Evolutionary conservation across 768 basidiomycete species (phyloP).

Genomic region (Leccinum arenicola): DNA sequence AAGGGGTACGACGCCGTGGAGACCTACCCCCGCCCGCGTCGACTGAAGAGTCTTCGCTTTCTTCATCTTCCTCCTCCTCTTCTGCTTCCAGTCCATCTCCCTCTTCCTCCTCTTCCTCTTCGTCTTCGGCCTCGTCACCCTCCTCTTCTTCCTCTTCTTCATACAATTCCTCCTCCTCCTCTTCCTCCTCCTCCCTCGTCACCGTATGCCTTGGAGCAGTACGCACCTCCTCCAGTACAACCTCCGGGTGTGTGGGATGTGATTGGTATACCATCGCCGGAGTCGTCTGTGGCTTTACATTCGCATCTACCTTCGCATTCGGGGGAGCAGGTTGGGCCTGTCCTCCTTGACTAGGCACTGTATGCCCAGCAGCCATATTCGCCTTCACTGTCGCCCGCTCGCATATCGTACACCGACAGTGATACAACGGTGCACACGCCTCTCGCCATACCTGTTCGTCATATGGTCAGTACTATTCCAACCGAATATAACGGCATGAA

Average conservation of each 20-base stretch:
- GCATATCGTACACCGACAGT: constrained; percentile 72
- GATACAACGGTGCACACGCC: constrained; percentile 67
- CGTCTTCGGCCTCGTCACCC: constrained; percentile 27
- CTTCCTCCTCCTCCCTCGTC: constrained; percentile 31
- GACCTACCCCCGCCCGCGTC: not conserved
- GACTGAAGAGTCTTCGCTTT: constrained; percentile 23
- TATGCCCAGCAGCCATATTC: constrained; percentile 41
- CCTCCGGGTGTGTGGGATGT: constrained; percentile 15
- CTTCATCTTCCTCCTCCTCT: constrained; percentile 34
- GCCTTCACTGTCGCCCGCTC: constrained; percentile 59
- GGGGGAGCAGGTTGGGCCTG: constrained; percentile 11
- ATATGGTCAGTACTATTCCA: not conserved
- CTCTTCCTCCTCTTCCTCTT: constrained; percentile 4
- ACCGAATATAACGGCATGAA: constrained; percentile 10
- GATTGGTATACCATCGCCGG: constrained; percentile 1
- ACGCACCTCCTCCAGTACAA: constrained; percentile 27
- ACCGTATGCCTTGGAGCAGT: constrained; percentile 15
- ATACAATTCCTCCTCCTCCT: constrained; percentile 14
- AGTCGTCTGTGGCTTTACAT: constrained; percentile 6
- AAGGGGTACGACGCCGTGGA: constrained; percentile 6
- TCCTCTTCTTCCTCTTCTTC: constrained; percentile 25
- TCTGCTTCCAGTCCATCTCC: constrained; percentile 27
- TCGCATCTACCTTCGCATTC: not conserved
- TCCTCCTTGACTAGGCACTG: constrained; percentile 29
- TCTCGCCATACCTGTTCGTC: constrained; percentile 64